Evolutionary conservation across 1,284 basidiomycete species (phyloP), one percentile per base, ranked within the genome.

Genomic region (Golubevia sp.): DNA sequence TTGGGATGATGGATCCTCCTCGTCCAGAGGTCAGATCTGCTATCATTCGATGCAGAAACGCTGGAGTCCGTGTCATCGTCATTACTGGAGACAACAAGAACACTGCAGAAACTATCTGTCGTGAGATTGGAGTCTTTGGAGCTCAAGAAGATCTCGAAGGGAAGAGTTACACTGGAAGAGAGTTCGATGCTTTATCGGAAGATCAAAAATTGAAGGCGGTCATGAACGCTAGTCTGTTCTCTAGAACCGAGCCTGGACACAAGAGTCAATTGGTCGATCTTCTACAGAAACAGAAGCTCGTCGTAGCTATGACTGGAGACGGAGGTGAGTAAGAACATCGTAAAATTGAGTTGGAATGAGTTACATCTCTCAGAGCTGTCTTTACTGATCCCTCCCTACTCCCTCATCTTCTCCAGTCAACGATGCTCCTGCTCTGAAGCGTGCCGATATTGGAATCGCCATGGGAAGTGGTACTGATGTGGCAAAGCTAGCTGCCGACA

Each of bases 31-130:
- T 95, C 25, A 88, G 88, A 52, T 87, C 85, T 48, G 96, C 97
- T 15, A 90, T 99, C 49, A 91, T 90, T 49, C 93, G 93, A 81
- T 98, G 95, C 86, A 90, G 88, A 71, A 90, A 91, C 25, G 97
- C 97, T 2, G 97, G 97, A 24, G 97, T 99, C 74, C 89, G 94
- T 51, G 94, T 97, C 50, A 91, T 99, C 70, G 95, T 97, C 76
- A 97, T 99, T 83, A 99, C 97, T 1, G 97, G 97, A 49, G 97
- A 99, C 86, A 97, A 97, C 87, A 96, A 97, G 87, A 91, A 91
- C 71, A 99, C 97, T 23, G 97, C 96, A 56, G 95, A 97, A 87
- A 93, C 94, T 23, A 97, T 99, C 80, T 97, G 94, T 84, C 88
- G 93, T 63, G 90, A 94, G 83, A 96, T 99, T 84, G 96, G 97